Conservation (phyloP, 441 rosid species). For the Theobroma grandiflorum region DNA sequence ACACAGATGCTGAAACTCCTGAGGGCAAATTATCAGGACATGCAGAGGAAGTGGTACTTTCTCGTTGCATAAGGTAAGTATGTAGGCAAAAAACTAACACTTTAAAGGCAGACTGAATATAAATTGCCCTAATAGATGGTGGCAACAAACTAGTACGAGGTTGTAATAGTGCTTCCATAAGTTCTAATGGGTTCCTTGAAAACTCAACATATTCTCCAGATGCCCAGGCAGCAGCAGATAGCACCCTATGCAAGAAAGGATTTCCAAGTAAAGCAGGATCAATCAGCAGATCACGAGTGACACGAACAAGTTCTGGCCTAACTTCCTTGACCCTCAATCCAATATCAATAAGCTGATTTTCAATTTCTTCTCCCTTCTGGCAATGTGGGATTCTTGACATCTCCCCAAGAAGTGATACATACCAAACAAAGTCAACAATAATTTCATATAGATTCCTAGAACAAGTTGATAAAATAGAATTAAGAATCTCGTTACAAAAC, state of each 20-base stretch:
- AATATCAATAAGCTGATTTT: constrained; percentile 80
- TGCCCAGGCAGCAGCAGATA: constrained; percentile 90
- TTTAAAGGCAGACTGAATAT: constrained; percentile 78
- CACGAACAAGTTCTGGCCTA: constrained; percentile 76
- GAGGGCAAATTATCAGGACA: constrained; percentile 36
- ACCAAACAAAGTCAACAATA: constrained; percentile 89
- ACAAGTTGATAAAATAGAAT: constrained; percentile 75
- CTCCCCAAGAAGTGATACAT: constrained; percentile 85
- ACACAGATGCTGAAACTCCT: constrained; percentile 33
- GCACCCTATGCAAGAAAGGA: constrained; percentile 67
- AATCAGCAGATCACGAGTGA: constrained; percentile 74
- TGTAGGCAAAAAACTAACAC: constrained; percentile 59
- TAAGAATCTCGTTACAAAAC: constrained; percentile 87
- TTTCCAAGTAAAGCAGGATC: constrained; percentile 96
- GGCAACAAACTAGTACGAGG: constrained; percentile 88
- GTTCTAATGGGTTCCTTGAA: constrained; percentile 70
- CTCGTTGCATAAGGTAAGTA: constrained; percentile 48
- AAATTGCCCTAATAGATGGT: constrained; percentile 64
- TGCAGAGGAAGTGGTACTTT: constrained; percentile 30
- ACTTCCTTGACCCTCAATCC: constrained; percentile 89
- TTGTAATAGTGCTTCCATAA: constrained; percentile 82
- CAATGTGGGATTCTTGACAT: constrained; percentile 87
- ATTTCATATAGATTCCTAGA: constrained; percentile 71
- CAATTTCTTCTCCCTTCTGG: constrained; percentile 85
- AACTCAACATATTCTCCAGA: constrained; percentile 85